These are phyloP conservation scores for Leccinum proliferum DNA, from an alignment of 1,284 basidiomycete genomes.

Conservation along the genomic window DNA sequence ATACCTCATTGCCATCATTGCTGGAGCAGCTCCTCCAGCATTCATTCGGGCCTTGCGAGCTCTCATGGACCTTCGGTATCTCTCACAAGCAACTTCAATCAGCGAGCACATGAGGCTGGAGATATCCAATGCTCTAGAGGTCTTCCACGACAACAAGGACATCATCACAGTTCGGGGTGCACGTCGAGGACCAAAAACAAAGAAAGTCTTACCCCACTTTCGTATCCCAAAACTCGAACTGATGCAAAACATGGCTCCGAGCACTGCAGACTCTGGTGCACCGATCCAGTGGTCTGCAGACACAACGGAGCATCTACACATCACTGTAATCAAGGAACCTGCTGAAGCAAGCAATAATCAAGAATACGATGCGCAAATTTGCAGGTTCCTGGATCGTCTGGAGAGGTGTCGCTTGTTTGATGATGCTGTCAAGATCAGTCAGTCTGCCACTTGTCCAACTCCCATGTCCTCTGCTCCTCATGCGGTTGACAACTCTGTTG, in stretches of 20 bases:
- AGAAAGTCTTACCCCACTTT: not conserved
- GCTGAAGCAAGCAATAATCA: not conserved
- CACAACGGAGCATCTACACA: not conserved
- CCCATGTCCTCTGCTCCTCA: not conserved
- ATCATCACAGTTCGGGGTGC: not conserved
- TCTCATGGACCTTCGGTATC: slow-evolving; percentile 19
- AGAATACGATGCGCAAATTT: not conserved
- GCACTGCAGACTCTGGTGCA: not conserved
- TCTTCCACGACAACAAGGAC: not conserved
- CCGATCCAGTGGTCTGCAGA: not conserved
- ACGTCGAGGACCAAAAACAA: not conserved
- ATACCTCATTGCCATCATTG: not conserved
- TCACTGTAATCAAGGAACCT: not conserved
- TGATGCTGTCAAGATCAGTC: not conserved
- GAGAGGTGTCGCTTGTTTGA: not conserved
- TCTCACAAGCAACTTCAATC: slow-evolving; percentile 3
- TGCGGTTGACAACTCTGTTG: not conserved
- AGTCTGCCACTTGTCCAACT: not conserved
- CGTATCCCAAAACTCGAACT: not conserved
- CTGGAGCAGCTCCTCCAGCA: not conserved
- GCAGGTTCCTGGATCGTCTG: not conserved
- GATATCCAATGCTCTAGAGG: not conserved
- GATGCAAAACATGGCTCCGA: not conserved
- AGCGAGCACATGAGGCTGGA: not conserved
- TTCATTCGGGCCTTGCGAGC: slow-evolving; percentile 4